Percentiles rank a stretch among this genome's conserved stretches.
These are phyloP conservation scores for Bertia moriformis DNA, from an alignment of 2,329 filamentous ascomycete genomes.

Conservation along the genomic window DNA sequence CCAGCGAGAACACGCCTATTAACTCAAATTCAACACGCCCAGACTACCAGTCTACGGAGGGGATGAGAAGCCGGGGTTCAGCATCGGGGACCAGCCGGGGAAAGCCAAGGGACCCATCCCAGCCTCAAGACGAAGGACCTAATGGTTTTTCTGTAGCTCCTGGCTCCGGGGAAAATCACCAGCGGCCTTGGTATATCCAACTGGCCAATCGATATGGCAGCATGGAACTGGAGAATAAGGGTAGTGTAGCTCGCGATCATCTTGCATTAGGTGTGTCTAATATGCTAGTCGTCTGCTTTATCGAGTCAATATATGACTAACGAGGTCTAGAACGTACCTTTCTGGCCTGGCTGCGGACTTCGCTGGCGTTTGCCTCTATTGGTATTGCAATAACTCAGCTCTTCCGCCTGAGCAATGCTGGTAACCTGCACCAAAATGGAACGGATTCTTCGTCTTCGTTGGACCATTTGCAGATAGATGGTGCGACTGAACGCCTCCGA, in stretches of 20 bases:
- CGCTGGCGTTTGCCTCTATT: constrained; percentile 49
- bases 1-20: no score
- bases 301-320: background rate
- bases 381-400: constrained; percentile 53
- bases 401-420: constrained; percentile 46
- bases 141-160: no score
- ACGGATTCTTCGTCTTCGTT: background rate
- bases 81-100: background rate
- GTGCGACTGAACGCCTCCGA: constrained; percentile 17
- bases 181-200: background rate
- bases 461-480: background rate
- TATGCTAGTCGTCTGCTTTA: background rate
- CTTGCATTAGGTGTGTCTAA: constrained; percentile 37
- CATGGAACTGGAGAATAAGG: constrained; percentile 51
- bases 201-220: constrained; percentile 28
- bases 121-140: no score
- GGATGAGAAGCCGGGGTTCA: background rate
- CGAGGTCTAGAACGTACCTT: constrained; percentile 43
- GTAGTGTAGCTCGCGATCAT: constrained; percentile 50
- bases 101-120: background rate
- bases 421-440: no score
- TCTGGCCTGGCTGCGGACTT: constrained; percentile 53
- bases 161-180: no score
- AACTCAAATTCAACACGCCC: no score
- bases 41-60: background rate